Base-by-base conservation (phyloP, 352 stramenopile genomes). In the Phytophthora megakarya region DNA sequence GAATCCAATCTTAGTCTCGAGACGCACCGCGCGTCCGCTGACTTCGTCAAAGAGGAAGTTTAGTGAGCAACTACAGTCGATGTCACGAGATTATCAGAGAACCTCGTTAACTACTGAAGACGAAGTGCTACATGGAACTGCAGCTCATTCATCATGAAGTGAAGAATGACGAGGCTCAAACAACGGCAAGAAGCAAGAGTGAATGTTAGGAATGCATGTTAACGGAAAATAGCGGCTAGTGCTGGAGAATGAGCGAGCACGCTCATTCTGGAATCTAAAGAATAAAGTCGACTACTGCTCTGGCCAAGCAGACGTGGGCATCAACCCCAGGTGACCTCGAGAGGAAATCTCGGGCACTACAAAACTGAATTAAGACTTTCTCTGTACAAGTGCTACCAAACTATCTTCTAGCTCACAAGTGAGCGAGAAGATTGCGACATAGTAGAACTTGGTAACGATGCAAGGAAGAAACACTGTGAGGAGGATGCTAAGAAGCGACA, bases 281-380 rank as follows among this genome's bases (percentile, higher is more conserved):
- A 58, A 38, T 48, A 58, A 26, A 58, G 49, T 47, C 49, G 37
- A 58, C 37, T 58, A 22, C 49, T 58, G 37, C 35, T 58, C 37
- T 45, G 49, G 49, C 49, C 49, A 58, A 47, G 49, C 37, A 58
- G 49, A 46, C 49, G 49, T 58, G 49, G 49, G 25, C 18, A 18
- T 44, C 38, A 16, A 15, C 37, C 35, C 37, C 10, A n/a, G 49
- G 49, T 57, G 37, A 47, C 35, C 23, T 57, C 35, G 49, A 49
- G 43, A 49, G 15, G 45, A 30, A 21, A 52, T 40, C 16, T 52
- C n/a, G 45, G 45, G 8, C 45, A 52, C 28, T 18, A 16, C 9
- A 12, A 52, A 22, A 22, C 45, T 23, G 25, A 40, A 18, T 18
- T 25, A 52, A 40, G 45, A 40, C 45, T 52, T 52, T n/a, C 45